phyloP scores from a whole-genome alignment of 495 filamentous ascomycete species.

The Penicillium maclennaniae region DNA sequence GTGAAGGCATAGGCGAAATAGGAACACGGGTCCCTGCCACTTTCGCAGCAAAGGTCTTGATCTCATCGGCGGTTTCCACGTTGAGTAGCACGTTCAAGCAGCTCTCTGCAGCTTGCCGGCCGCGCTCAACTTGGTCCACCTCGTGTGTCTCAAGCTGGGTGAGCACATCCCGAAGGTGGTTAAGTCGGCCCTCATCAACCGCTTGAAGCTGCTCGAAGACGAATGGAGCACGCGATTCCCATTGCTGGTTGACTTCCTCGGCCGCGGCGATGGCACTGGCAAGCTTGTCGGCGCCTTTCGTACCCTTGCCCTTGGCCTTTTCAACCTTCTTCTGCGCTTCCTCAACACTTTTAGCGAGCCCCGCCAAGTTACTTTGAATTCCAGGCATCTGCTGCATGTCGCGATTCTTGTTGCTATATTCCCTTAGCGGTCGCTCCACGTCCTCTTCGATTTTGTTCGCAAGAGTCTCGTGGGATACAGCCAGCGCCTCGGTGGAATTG shows the following conservation, averaged over 20 bases:
- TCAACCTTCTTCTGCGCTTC: conserved; percentile 80
- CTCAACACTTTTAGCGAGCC: conserved; percentile 82
- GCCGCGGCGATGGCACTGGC: conserved; percentile 70
- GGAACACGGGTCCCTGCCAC: conserved; percentile 29
- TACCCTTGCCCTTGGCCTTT: conserved; percentile 76
- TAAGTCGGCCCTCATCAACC: conserved; percentile 82
- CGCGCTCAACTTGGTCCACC: conserved; percentile 78
- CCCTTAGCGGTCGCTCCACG: conserved; percentile 80
- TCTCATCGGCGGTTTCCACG: conserved; percentile 82
- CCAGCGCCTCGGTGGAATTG: conserved; percentile 71
- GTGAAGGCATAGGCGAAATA: conserved; percentile 11
- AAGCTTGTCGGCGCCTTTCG: conserved; percentile 75
- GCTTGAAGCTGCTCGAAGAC: conserved; percentile 94
- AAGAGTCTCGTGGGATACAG: conserved; percentile 78
- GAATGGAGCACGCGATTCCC: conserved; percentile 94
- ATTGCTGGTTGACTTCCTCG: conserved; percentile 75
- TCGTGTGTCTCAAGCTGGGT: conserved; percentile 94
- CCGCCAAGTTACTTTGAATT: conserved; percentile 74
- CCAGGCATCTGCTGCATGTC: conserved; percentile 84
- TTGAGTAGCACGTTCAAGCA: conserved; percentile 84
- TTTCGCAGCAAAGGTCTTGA: conserved; percentile 73
- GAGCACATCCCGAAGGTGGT: conserved; percentile 86
- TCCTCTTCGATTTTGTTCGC: conserved; percentile 85
- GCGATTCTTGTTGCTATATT: conserved; percentile 63
- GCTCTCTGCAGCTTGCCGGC: conserved; percentile 69